Evolutionary conservation across 1,284 basidiomycete genomes (phyloP).

Genomic region (Grifola frondosa): DNA sequence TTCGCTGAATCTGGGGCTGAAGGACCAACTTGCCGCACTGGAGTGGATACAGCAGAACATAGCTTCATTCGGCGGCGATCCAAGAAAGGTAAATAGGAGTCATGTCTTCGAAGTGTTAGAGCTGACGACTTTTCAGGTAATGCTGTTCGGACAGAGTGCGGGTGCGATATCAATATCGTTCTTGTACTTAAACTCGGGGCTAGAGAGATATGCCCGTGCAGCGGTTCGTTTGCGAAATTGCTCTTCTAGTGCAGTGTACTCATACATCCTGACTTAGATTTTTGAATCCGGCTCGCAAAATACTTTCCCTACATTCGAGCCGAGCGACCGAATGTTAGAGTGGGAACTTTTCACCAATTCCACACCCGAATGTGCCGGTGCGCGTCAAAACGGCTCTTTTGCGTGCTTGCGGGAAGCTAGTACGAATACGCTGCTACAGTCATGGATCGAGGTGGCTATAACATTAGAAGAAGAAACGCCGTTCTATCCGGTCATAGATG

Average conservation of each 20-base stretch:
- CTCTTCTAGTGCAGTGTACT: too few species aligned
- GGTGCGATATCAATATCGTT: slow-evolving; percentile 46
- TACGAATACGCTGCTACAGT: too few species aligned
- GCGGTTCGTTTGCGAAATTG: slow-evolving; percentile 38
- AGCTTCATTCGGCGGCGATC: slow-evolving; percentile 47
- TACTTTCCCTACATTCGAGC: slow-evolving; percentile 10
- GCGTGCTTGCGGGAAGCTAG: too few species aligned
- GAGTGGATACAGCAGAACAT: slow-evolving; percentile 52
- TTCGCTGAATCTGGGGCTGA: slow-evolving; percentile 45
- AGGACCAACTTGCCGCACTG: slow-evolving; percentile 44
- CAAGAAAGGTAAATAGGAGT: slow-evolving; percentile 33
- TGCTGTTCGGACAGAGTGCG: slow-evolving; percentile 54
- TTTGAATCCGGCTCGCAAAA: slow-evolving; percentile 15
- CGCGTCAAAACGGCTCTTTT: too few species aligned
- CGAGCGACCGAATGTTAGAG: slow-evolving; percentile 5
- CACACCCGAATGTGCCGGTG: slow-evolving; percentile 10
- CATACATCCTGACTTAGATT: slow-evolving; percentile 1
- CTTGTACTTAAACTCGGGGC: slow-evolving; percentile 42
- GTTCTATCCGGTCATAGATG: slow-evolving; percentile 18
- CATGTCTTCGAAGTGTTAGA: too few species aligned
- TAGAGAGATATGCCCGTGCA: slow-evolving; percentile 41
- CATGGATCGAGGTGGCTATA: too few species aligned
- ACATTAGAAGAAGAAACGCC: too few species aligned
- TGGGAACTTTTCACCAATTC: slow-evolving; percentile 12
- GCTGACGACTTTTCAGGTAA: too few species aligned